These are phyloP conservation scores for Dryadomyces quercivorus DNA, from an alignment of 2,329 filamentous ascomycete species.

Conservation along the genomic window DNA sequence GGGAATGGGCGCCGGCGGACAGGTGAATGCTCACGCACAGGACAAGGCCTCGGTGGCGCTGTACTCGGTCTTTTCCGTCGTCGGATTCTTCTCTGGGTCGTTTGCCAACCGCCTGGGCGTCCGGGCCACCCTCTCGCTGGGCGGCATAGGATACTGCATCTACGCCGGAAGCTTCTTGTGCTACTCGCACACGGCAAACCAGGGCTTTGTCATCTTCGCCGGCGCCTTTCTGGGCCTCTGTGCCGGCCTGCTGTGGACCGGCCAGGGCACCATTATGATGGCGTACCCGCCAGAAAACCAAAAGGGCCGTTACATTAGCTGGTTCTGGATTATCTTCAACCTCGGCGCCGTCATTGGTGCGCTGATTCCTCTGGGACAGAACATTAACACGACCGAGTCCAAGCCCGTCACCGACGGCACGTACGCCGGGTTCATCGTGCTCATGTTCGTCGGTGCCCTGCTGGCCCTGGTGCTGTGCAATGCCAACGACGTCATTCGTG, in stretches of 20 bases:
- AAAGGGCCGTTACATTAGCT: slow-evolving; percentile 81
- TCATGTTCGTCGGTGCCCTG: slow-evolving; percentile 30
- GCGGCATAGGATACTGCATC: slow-evolving; percentile 65
- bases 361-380: slow-evolving; percentile 61
- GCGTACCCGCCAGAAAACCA: slow-evolving; percentile 69
- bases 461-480: slow-evolving; percentile 60
- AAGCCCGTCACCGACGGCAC: slow-evolving; percentile 14
- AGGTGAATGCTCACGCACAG: slow-evolving; percentile 12
- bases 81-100: slow-evolving; percentile 62
- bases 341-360: slow-evolving; percentile 78
- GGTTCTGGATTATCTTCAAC: slow-evolving; percentile 96
- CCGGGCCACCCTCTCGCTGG: slow-evolving; percentile 53
- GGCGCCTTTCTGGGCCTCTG: slow-evolving; percentile 67
- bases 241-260: slow-evolving; percentile 70
- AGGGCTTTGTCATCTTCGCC: slow-evolving; percentile 63
- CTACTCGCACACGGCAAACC: slow-evolving; percentile 55
- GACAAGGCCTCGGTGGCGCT: slow-evolving; percentile 28
- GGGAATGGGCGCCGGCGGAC: slow-evolving; percentile 16
- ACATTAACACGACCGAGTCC: slow-evolving; percentile 33
- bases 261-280: slow-evolving; percentile 81
- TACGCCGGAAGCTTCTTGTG: slow-evolving; percentile 60
- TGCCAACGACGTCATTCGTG: slow-evolving; percentile 58
- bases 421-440: slow-evolving; percentile 15
- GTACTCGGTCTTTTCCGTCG: slow-evolving; percentile 39
- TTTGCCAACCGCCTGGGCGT: slow-evolving; percentile 67